Conservation (phyloP, 2,329 filamentous ascomycete genomes). For the Sporothrix pseudoabietina region DNA sequence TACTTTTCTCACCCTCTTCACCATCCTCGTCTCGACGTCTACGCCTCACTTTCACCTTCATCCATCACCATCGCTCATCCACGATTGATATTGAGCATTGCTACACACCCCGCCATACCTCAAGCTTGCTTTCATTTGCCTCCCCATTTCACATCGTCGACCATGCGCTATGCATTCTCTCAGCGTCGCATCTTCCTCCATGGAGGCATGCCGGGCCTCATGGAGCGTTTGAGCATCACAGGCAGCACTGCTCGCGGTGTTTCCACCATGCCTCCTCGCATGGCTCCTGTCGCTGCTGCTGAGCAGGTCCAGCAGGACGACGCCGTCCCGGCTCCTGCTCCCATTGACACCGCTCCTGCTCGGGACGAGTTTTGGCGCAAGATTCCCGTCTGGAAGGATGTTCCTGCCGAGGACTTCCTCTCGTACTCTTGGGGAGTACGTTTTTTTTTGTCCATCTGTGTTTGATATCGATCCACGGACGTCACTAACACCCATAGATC, state of each 20-base stretch:
- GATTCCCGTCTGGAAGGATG: conserved; percentile 53
- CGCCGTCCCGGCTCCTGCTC: neutral
- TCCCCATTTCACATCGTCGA: neutral
- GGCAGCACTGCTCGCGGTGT: neutral
- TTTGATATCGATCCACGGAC: neutral
- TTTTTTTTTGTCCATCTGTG: conserved; percentile 27
- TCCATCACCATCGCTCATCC: neutral
- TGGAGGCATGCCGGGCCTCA: neutral
- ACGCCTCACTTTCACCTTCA: neutral
- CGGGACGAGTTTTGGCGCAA: conserved; percentile 54
- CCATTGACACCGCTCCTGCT: neutral
- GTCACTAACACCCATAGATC: conserved; percentile 41
- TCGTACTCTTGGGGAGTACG: conserved; percentile 59
- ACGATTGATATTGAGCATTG: no score
- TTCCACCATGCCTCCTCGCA: neutral
- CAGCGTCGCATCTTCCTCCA: neutral
- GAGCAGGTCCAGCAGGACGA: neutral
- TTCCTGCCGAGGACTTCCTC: conserved; percentile 52
- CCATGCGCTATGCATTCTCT: neutral
- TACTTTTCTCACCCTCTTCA: neutral
- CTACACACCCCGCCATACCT: neutral
- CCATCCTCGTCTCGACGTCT: neutral
- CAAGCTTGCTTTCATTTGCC: neutral
- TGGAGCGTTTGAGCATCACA: neutral
- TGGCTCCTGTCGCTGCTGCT: conserved; percentile 14